Evolutionary conservation across 257 asterid species (phyloP).

Genomic region (Eustoma russellianum): DNA sequence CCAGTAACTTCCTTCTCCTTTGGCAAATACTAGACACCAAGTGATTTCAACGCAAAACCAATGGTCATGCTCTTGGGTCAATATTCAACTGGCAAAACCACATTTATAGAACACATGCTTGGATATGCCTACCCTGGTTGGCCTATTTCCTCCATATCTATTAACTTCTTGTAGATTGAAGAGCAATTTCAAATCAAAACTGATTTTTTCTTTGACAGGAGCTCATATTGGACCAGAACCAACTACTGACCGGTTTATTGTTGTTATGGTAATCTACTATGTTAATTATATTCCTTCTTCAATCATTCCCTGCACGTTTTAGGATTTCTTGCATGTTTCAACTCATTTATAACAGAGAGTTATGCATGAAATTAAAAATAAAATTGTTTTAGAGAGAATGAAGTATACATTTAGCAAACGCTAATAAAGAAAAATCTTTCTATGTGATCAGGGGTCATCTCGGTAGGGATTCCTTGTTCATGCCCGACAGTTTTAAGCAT

Average conservation of each 20-base stretch:
- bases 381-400: no score
- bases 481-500: no score
- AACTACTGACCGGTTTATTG: constrained; percentile 88
- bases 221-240: constrained; percentile 99
- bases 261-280: constrained; percentile 58
- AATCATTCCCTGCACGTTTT: not conserved
- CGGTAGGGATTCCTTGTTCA: no score
- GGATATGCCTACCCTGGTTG: constrained; percentile 80
- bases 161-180: constrained; percentile 1
- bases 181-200: constrained; percentile 8
- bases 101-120: constrained; percentile 84
- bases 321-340: no score
- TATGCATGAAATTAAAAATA: no score
- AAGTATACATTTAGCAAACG: no score
- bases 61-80: constrained; percentile 99
- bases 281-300: not conserved
- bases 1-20: constrained; percentile 3
- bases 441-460: no score
- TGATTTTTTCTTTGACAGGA: constrained; percentile 36
- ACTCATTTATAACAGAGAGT: no score
- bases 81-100: constrained; percentile 95
- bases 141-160: constrained; percentile 5
- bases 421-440: no score
- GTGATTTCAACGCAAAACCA: constrained; percentile 94
- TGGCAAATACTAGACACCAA: constrained; percentile 37